Evolutionary conservation across 164 flowering plant species (phyloP).

Genomic region (Litsea cubeba): DNA sequence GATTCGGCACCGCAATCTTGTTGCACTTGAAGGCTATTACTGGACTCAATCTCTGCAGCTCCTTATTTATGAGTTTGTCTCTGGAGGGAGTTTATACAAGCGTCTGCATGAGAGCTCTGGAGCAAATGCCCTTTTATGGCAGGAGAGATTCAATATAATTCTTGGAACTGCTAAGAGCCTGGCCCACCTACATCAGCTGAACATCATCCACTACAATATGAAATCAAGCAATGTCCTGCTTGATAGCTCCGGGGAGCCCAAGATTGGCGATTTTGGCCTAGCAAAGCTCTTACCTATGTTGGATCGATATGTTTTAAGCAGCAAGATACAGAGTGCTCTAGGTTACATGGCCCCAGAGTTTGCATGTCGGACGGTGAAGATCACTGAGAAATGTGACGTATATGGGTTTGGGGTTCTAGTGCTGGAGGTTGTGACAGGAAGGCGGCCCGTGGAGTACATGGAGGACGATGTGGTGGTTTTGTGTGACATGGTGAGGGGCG

Average conservation of each 20-base stretch:
- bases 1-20: slow-evolving; percentile 66
- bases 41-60: slow-evolving; percentile 93
- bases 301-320: slow-evolving; percentile 78
- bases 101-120: slow-evolving; percentile 63
- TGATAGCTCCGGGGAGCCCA: slow-evolving; percentile 59
- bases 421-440: slow-evolving; percentile 83
- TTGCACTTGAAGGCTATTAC: slow-evolving; percentile 82
- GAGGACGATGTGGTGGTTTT: slow-evolving; percentile 94
- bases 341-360: slow-evolving; percentile 99
- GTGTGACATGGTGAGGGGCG: slow-evolving; percentile 80
- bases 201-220: slow-evolving; percentile 76
- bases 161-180: slow-evolving; percentile 80
- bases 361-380: slow-evolving; percentile 81
- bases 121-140: slow-evolving; percentile 61
- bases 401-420: slow-evolving; percentile 85
- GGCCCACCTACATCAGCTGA: slow-evolving; percentile 65
- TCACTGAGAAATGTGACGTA: slow-evolving; percentile 90
- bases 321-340: slow-evolving; percentile 95
- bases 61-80: slow-evolving; percentile 67
- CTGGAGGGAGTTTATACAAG: slow-evolving; percentile 68
- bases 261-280: slow-evolving; percentile 83
- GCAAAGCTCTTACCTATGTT: slow-evolving; percentile 78
- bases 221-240: slow-evolving; percentile 79
- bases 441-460: slow-evolving; percentile 93
- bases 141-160: slow-evolving; percentile 66